Conservation (phyloP, 768 basidiomycete genomes). For the Leucogyrophana mollusca region DNA sequence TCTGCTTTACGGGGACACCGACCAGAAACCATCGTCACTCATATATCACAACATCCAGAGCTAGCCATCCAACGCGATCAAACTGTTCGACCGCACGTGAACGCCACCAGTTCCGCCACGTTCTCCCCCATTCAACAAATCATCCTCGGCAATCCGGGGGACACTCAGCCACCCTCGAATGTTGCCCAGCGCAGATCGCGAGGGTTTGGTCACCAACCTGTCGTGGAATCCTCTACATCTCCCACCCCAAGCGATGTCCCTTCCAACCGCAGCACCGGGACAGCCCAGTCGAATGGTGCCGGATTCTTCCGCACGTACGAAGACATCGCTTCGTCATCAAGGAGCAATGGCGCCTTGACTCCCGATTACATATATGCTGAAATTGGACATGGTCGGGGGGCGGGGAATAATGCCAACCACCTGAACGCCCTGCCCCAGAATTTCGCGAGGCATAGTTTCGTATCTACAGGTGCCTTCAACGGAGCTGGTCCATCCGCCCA, state of each 20-base stretch:
- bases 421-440: constrained; percentile 11
- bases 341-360: constrained; percentile 57
- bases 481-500: constrained; percentile 20
- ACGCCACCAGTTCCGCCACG: constrained; percentile 8
- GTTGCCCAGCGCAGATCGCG: constrained; percentile 39
- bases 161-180: constrained; percentile 36
- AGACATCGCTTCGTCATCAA: constrained; percentile 38
- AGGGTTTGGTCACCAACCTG: constrained; percentile 49
- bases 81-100: constrained; percentile 19
- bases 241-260: constrained; percentile 62
- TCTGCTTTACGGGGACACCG: constrained; percentile 5
- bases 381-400: constrained; percentile 70
- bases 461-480: constrained; percentile 19
- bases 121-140: constrained; percentile 9
- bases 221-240: constrained; percentile 60
- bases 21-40: constrained; percentile 10
- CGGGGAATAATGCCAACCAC: constrained; percentile 19
- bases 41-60: constrained; percentile 19
- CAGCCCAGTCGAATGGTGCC: constrained; percentile 53
- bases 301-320: constrained; percentile 64
- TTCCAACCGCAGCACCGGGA: constrained; percentile 51
- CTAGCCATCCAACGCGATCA: constrained; percentile 28
- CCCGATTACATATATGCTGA: constrained; percentile 77
- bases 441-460: constrained; percentile 23
- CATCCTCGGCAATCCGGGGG: constrained; percentile 19